A percentile compares a stretch with the other conserved stretches of the same genome.
Evolutionary conservation across 306 rosid genomes (phyloP).

Genomic region (Sindora glabra): DNA sequence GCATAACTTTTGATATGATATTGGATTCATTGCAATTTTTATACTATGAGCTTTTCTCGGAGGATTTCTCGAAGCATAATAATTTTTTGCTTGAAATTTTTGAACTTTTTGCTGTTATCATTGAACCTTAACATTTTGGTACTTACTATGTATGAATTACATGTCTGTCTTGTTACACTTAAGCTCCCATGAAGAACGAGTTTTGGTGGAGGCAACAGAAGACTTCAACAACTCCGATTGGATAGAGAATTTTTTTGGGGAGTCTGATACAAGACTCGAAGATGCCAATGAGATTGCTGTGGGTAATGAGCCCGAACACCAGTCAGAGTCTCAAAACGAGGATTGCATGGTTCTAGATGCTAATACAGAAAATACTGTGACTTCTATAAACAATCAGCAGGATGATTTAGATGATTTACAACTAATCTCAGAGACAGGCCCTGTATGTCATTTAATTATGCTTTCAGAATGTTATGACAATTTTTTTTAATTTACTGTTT

Average conservation of each 20-base stretch:
- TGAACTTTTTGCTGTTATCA: background rate
- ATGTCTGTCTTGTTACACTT: constrained; percentile 41
- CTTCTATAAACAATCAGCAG: constrained; percentile 20
- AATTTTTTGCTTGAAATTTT: background rate
- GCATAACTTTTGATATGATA: no score
- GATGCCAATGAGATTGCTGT: constrained; percentile 46
- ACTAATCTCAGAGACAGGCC: constrained; percentile 73
- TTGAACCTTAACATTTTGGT: constrained; percentile 9
- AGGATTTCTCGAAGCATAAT: background rate
- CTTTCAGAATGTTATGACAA: background rate
- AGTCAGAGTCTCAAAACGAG: constrained; percentile 30
- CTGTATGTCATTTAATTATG: constrained; percentile 28
- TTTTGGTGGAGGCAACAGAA: background rate
- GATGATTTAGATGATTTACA: constrained; percentile 53
- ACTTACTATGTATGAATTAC: constrained; percentile 17
- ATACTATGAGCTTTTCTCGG: background rate
- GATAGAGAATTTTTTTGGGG: constrained; percentile 32
- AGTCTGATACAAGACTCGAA: constrained; percentile 21
- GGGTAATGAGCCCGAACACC: constrained; percentile 34
- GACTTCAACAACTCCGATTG: constrained; percentile 40
- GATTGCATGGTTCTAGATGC: constrained; percentile 71
- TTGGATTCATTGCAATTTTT: background rate
- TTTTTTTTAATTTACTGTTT: background rate
- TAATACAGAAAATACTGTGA: constrained; percentile 46
- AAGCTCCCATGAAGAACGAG: constrained; percentile 71